Base-by-base conservation (phyloP, 352 stramenopile genomes). In the Phytophthora uliginosa region DNA sequence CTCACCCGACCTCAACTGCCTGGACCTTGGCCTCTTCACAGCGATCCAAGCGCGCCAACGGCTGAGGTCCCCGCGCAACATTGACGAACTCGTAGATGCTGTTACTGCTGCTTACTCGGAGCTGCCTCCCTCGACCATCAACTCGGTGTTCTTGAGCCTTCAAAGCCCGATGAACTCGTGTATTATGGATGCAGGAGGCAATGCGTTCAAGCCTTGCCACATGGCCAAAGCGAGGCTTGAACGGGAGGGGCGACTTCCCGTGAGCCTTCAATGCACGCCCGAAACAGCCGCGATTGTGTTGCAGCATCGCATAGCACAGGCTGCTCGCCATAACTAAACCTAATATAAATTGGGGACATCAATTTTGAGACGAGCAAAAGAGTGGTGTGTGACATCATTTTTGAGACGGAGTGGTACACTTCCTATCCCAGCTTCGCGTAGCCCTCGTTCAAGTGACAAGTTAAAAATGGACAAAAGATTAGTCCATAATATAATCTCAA, bases 131-230 rank as follows among this genome's bases (percentile, higher is more conserved):
- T 45, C 55, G 4, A 63, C 36, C 5, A 2, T 72, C 8, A 59
- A 72, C 38, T 38, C 51, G 15, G 58, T 47, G 2, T 63, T 66
- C 20, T 28, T 72, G 0, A 57, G 45, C 2, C 51, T 72, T 1
- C 58, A 72, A 28, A 2, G 48, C 38, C n/a, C n/a, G n/a, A n/a
- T n/a, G n/a, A n/a, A n/a, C n/a, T n/a, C n/a, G n/a, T n/a, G n/a
- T n/a, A 33, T 48, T 13, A 72, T 72, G 57, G 51, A 72, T 33
- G 18, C 28, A 13, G 57, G 58, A 7, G 38, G 26, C 36, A 72
- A 72, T 28, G 52, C n/a, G 13, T 48, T 48, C 53, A 38, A n/a
- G n/a, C n/a, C n/a, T n/a, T n/a, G n/a, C n/a, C n/a, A n/a, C n/a
- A n/a, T n/a, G n/a, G n/a, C n/a, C 18, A 59, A 59, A 22, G 28